Conservation (phyloP, 495 filamentous ascomycete species). For the Letharia columbiana region DNA sequence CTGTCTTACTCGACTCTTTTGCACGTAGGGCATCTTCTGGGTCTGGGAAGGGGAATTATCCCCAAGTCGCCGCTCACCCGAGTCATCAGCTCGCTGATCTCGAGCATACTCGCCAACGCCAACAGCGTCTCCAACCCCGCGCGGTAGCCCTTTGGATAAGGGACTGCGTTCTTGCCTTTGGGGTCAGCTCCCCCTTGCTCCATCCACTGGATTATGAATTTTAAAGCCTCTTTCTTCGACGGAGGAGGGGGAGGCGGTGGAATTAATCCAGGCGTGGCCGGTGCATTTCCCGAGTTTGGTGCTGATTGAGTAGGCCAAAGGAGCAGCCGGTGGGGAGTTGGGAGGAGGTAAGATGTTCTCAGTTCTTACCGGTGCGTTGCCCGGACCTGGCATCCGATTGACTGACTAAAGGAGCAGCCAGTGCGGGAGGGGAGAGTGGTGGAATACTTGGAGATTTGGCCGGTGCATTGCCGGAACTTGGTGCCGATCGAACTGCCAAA, state of each 20-base stretch:
- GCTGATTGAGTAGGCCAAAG: too few species aligned
- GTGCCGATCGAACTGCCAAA: neutral
- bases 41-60: too few species aligned
- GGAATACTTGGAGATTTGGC: too few species aligned
- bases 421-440: too few species aligned
- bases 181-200: neutral
- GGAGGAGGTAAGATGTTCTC: too few species aligned
- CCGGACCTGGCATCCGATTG: too few species aligned
- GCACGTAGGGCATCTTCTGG: too few species aligned
- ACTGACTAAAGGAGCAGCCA: too few species aligned
- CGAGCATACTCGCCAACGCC: neutral
- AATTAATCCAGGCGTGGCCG: neutral
- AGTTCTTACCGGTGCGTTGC: too few species aligned
- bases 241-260: neutral
- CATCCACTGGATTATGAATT: neutral
- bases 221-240: neutral
- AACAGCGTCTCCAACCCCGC: neutral
- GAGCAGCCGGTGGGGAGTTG: too few species aligned
- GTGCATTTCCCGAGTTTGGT: too few species aligned
- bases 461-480: neutral
- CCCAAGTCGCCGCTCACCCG: neutral
- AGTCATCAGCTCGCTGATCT: neutral
- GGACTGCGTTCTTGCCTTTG: neutral
- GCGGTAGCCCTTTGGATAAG: neutral
- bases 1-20: too few species aligned